These are phyloP conservation scores for Trichoderma afroharzianum DNA, from an alignment of 2,329 filamentous ascomycete species.

Conservation along the genomic window DNA sequence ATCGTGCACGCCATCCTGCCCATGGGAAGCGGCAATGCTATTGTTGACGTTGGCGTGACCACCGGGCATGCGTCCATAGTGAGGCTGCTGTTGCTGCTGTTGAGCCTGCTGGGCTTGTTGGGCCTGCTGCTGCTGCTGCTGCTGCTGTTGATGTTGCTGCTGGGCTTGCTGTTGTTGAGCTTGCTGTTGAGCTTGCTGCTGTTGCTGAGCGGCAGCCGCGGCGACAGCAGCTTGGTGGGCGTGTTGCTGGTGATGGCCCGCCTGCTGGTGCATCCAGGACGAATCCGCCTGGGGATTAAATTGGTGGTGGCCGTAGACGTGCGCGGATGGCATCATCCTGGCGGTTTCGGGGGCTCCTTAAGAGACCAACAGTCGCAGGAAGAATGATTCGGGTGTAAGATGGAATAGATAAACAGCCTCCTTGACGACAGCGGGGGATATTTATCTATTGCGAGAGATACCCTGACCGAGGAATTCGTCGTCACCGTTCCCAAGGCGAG, in stretches of 20 bases:
- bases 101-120: conserved; percentile 36
- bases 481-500: neutral
- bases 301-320: conserved; percentile 66
- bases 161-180: conserved; percentile 61
- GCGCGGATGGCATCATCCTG: conserved; percentile 60
- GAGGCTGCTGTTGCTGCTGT: conserved; percentile 50
- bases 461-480: neutral
- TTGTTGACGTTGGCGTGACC: conserved; percentile 52
- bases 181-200: conserved; percentile 54
- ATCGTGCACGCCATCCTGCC: conserved; percentile 57
- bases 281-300: conserved; percentile 60
- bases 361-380: neutral
- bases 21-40: conserved; percentile 43
- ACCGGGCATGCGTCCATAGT: conserved; percentile 71
- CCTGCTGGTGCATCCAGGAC: conserved; percentile 66
- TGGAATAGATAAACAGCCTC: neutral
- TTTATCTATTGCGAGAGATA: neutral
- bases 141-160: conserved; percentile 20
- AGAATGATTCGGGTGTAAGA: no score
- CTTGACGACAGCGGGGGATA: neutral
- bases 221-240: conserved; percentile 50
- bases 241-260: conserved; percentile 53
- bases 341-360: conserved; percentile 15
- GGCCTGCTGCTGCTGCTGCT: conserved; percentile 46
- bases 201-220: conserved; percentile 37